Evolutionary conservation across 257 asterid genomes (phyloP).

Genomic region (Solanum peruvianum): DNA sequence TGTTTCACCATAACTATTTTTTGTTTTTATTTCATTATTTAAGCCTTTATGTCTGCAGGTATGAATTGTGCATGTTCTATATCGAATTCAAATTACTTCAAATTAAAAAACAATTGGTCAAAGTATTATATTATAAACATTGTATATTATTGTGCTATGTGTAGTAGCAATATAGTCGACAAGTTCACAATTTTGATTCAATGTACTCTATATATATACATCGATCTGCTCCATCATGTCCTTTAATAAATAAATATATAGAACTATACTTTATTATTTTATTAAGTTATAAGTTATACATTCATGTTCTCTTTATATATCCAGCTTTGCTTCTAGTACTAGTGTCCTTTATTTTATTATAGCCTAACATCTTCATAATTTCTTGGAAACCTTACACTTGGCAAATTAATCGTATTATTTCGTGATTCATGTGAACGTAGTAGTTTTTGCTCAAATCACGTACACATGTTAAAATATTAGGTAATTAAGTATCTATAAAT

Average conservation of each 20-base stretch:
- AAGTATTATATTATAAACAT: not conserved
- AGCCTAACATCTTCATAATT: not conserved
- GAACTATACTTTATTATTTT: not conserved
- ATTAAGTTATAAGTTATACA: not conserved
- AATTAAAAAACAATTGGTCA: not conserved
- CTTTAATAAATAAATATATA: not conserved
- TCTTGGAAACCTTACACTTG: not conserved
- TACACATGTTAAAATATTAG: too few species aligned
- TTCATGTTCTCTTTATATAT: not conserved
- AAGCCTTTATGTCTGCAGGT: not conserved
- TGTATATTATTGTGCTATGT: not conserved
- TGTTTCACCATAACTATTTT: not conserved
- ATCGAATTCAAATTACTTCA: not conserved
- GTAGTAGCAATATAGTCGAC: not conserved
- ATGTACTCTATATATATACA: not conserved
- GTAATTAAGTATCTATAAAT: not conserved
- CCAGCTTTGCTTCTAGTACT: too few species aligned
- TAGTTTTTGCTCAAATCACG: rapidly evolving
- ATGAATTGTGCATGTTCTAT: not conserved
- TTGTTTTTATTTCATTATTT: not conserved
- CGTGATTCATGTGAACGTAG: not conserved
- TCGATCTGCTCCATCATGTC: not conserved
- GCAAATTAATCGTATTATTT: too few species aligned
- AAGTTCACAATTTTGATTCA: not conserved
- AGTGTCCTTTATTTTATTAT: not conserved